Evolutionary conservation across 2,329 filamentous ascomycete species (phyloP), one percentile per base, ranked within the genome.

Genomic region (Aspergillus pseudonomiae): DNA sequence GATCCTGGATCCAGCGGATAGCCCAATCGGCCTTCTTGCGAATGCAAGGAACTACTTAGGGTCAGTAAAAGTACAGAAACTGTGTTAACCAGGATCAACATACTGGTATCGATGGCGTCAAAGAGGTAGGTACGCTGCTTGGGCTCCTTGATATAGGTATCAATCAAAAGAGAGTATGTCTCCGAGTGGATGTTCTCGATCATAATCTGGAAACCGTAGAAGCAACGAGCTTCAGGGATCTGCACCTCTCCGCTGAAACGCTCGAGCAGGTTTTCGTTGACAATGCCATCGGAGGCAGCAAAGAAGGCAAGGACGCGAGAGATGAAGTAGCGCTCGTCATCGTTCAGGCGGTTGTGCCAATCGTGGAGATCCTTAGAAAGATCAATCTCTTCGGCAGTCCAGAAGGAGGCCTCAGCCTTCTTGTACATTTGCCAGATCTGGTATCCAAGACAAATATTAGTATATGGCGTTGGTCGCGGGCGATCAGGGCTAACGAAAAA

Each of bases 381-480:
- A 82, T 99, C 95, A 73, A 99, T 98, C 85, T 99, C 95, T 81
- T 99, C 95, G 59, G 95, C 95, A 48, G 95, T 99, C 95, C 95
- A 99, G 90, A 99, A 99, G 50, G 95, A 98, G 59, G 95, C 95
- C 81, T 99, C 94, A 70, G 94, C 94, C 85, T 98, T 98, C 89
- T 99, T 99, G 89, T 99, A 99, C 94, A 98, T 98, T 82, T 98
- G 94, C 95, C 95, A 99, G 81, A 97, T 96, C 94, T 97, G 73
- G 97, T 59, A 60, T 50, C 26, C 57, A 64, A 66, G 58, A 67
- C 65, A 62, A 66, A 61, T 62, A 77, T 86, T 77, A 85, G 81
- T 54, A 52, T 32, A 59, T 32, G 34, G 48, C n/a, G 26, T 61
- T 73, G 10, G 55, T 43, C 43, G 30, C 63, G 21, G 52, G 54